Percentiles rank a stretch among this genome's conserved stretches.
Conservation (phyloP, 345 rosid genomes). For the Kernera saxatilis region DNA sequence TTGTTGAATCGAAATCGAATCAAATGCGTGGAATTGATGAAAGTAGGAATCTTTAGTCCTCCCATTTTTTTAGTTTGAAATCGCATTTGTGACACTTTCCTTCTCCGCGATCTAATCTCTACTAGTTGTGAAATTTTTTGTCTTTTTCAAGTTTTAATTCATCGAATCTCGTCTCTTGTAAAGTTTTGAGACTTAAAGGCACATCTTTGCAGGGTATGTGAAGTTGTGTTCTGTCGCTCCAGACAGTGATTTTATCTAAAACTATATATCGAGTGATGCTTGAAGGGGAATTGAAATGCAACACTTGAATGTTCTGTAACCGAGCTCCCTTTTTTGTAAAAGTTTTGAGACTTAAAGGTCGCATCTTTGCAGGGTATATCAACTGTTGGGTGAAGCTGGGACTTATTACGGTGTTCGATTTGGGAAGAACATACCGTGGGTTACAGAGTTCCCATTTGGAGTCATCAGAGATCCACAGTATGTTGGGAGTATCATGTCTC, state of each 20-base stretch:
- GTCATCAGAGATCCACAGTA: slow-evolving; percentile 86
- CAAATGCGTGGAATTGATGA: background rate
- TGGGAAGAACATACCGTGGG: slow-evolving; percentile 82
- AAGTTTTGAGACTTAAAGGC: background rate
- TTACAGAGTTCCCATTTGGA: slow-evolving; percentile 84
- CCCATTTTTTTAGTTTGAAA: background rate
- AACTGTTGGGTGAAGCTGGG: slow-evolving; percentile 85
- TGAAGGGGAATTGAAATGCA: background rate
- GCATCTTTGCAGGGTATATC: slow-evolving; percentile 62
- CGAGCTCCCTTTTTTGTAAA: too few relatives aligned
- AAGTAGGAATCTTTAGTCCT: background rate
- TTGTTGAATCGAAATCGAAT: background rate
- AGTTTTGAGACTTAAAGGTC: background rate
- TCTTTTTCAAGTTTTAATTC: background rate
- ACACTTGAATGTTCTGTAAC: too few relatives aligned
- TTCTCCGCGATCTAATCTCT: background rate
- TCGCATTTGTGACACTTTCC: background rate
- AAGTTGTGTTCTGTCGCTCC: background rate
- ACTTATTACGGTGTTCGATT: slow-evolving; percentile 85
- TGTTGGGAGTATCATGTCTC: slow-evolving; percentile 80
- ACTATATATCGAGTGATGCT: background rate
- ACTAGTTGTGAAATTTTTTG: background rate
- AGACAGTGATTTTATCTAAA: background rate
- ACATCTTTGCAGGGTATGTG: background rate
- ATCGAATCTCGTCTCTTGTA: background rate